A percentile compares a stretch with the other conserved stretches of the same genome.
Conservation (phyloP, 305 asterid genomes). For the Solanum aculeatissimum region DNA sequence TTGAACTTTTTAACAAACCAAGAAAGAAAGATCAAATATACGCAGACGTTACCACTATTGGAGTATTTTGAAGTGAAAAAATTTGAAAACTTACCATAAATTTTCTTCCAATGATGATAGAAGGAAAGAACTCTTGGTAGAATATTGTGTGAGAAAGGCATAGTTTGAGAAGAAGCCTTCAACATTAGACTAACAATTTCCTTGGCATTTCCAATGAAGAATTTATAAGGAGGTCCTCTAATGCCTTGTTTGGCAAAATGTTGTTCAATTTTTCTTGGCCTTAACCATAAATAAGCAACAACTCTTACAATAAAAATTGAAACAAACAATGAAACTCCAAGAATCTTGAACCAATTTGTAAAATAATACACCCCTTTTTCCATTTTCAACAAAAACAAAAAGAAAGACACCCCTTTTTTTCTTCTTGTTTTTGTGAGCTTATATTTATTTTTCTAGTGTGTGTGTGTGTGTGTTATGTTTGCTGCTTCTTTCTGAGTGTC, state of each 20-base stretch:
- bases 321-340: not conserved
- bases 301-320: constrained; percentile 5
- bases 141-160: constrained; percentile 27
- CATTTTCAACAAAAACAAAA: not conserved
- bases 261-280: constrained; percentile 28
- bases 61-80: too few relatives aligned
- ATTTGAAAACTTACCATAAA: constrained; percentile 15
- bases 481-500: constrained; percentile 12
- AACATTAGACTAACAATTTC: constrained; percentile 29
- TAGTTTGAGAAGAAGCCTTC: constrained; percentile 33
- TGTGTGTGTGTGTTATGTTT: not conserved
- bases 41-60: too few relatives aligned
- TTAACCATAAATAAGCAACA: constrained; percentile 25
- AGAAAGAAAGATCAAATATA: not conserved
- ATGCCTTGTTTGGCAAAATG: constrained; percentile 42
- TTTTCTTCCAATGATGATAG: constrained; percentile 40
- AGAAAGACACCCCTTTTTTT: not conserved
- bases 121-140: constrained; percentile 33
- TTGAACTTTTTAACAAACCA: not conserved
- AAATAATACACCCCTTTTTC: not conserved
- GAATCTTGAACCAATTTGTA: constrained; percentile 10
- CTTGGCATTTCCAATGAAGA: constrained; percentile 37
- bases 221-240: constrained; percentile 34
- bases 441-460: not conserved
- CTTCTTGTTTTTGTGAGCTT: not conserved